Percentiles rank a stretch among this genome's conserved stretches.
Evolutionary conservation across 768 basidiomycete genomes (phyloP).

Genomic region (Trichaptum fuscoviolaceum): DNA sequence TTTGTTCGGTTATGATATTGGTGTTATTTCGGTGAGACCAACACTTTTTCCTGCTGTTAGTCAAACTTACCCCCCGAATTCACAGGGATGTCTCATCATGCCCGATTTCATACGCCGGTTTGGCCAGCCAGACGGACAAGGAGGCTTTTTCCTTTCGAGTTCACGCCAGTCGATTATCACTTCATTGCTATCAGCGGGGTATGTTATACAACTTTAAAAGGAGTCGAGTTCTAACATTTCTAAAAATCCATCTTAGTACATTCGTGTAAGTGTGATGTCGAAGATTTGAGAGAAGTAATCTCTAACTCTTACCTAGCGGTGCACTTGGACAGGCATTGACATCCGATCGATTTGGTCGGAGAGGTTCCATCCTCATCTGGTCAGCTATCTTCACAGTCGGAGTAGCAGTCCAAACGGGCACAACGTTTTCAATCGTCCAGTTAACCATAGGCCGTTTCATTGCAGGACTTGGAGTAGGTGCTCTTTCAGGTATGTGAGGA

Average conservation of each 20-base stretch:
- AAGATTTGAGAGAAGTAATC: background rate
- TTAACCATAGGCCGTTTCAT: slow-evolving; percentile 70
- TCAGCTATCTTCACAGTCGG: slow-evolving; percentile 67
- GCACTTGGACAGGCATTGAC: slow-evolving; percentile 71
- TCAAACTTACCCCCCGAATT: background rate
- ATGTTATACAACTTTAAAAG: slow-evolving; percentile 15
- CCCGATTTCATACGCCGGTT: slow-evolving; percentile 69
- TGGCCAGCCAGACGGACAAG: slow-evolving; percentile 45
- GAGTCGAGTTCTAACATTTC: background rate
- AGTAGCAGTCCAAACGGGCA: slow-evolving; percentile 64
- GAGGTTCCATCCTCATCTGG: slow-evolving; percentile 74
- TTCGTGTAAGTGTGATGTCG: slow-evolving; percentile 38
- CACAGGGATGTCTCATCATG: slow-evolving; percentile 74
- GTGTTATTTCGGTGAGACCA: slow-evolving; percentile 60
- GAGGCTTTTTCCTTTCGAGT: slow-evolving; percentile 47
- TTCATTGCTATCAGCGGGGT: slow-evolving; percentile 73
- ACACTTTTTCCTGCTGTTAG: background rate
- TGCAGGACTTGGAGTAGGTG: slow-evolving; percentile 74
- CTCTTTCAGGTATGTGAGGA: slow-evolving; percentile 52
- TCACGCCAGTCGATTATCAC: slow-evolving; percentile 74
- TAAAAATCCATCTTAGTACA: slow-evolving; percentile 28
- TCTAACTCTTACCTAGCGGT: slow-evolving; percentile 34
- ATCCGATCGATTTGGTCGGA: slow-evolving; percentile 65
- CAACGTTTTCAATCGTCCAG: slow-evolving; percentile 53
- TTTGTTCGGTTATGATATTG: slow-evolving; percentile 72